These are phyloP conservation scores for Exsudoporus frostii DNA, from an alignment of 768 basidiomycete genomes.

Conservation along the genomic window DNA sequence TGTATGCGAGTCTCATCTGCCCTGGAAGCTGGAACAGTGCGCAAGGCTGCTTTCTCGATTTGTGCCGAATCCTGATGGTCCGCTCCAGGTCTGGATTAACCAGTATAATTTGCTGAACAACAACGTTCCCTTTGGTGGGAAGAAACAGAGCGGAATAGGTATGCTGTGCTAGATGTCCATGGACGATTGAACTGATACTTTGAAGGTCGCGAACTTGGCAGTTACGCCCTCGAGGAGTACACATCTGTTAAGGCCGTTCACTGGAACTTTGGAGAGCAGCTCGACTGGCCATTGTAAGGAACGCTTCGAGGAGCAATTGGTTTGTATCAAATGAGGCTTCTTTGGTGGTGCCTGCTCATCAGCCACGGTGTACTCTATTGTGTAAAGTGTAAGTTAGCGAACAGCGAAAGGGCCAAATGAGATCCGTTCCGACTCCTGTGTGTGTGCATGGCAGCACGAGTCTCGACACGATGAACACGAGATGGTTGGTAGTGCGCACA, in stretches of 20 bases:
- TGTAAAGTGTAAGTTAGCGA: constrained; percentile 19
- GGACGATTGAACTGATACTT: constrained; percentile 7
- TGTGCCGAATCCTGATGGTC: constrained; percentile 4
- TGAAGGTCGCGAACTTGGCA: constrained; percentile 82
- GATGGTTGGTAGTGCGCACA: constrained; percentile 9
- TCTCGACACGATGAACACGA: constrained; percentile 1
- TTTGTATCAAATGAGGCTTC: not conserved
- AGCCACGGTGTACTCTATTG: constrained; percentile 3
- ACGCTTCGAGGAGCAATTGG: not conserved
- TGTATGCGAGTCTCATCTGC: constrained; percentile 86
- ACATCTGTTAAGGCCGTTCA: constrained; percentile 80
- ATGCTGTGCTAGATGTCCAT: not conserved
- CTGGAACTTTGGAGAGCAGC: constrained; percentile 82
- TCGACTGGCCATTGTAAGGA: constrained; percentile 70
- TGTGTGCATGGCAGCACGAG: constrained; percentile 1
- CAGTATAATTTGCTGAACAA: constrained; percentile 81
- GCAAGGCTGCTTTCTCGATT: constrained; percentile 16
- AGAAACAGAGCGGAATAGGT: constrained; percentile 90
- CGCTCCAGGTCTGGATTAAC: constrained; percentile 81
- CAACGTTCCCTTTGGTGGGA: constrained; percentile 94
- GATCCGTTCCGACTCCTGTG: constrained; percentile 4
- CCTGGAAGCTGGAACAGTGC: constrained; percentile 85
- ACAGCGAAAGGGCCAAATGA: constrained; percentile 7
- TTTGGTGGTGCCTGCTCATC: not conserved
- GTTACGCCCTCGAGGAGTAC: constrained; percentile 81